Evolutionary conservation across 2,329 filamentous ascomycete genomes (phyloP).

Genomic region (Mollisia scopiformis): DNA sequence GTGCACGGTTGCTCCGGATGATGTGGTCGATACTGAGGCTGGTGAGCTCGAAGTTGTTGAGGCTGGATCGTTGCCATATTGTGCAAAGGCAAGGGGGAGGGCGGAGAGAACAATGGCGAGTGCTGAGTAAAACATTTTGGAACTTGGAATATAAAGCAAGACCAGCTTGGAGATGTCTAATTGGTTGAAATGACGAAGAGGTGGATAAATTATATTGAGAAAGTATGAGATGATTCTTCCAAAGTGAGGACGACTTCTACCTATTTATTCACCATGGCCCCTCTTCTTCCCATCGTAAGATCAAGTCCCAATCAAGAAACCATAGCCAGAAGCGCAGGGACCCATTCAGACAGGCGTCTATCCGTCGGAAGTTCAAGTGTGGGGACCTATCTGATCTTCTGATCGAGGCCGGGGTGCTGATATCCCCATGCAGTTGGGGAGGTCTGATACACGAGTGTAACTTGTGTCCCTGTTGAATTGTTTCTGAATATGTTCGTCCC

Average conservation of each 20-base stretch:
- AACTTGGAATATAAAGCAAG: constrained; percentile 14
- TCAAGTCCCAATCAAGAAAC: background rate
- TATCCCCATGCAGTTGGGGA: background rate
- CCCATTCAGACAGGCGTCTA: background rate
- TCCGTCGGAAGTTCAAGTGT: background rate
- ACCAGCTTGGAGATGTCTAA: constrained; percentile 7
- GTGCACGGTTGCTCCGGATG: constrained; percentile 31
- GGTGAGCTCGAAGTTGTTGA: constrained; percentile 22
- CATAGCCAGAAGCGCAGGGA: background rate
- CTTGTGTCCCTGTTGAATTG: background rate
- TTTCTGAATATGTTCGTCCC: background rate
- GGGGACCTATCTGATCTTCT: background rate
- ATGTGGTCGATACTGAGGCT: constrained; percentile 16
- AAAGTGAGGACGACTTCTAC: background rate
- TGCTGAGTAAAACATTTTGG: constrained; percentile 33
- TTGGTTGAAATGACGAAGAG: constrained; percentile 6
- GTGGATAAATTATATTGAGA: background rate
- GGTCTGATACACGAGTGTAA: background rate
- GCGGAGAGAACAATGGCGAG: constrained; percentile 18
- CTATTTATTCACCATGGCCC: background rate
- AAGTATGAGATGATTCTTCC: background rate
- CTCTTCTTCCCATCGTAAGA: background rate
- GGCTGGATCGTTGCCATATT: constrained; percentile 10
- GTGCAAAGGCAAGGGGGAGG: constrained; percentile 27
- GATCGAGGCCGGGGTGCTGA: background rate